A percentile compares a stretch with the other conserved stretches of the same genome.
These are phyloP conservation scores for Cercospora sp. DNA, from an alignment of 2,329 filamentous ascomycete species.

Conservation along the genomic window DNA sequence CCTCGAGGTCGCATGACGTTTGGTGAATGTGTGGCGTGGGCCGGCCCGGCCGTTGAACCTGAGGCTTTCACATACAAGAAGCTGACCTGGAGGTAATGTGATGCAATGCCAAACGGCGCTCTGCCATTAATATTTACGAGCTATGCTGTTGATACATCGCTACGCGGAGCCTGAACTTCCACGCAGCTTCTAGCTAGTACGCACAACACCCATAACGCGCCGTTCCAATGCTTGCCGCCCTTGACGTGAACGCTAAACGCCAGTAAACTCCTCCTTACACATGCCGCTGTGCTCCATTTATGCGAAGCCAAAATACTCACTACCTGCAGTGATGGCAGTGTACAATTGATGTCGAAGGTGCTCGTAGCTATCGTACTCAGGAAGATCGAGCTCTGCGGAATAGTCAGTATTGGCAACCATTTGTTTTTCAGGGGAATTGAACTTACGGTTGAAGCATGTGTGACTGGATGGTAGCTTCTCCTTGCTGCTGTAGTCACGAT, in stretches of 20 bases:
- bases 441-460: constrained; percentile 99
- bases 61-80: background rate
- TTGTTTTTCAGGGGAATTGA: background rate
- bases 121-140: constrained; percentile 17
- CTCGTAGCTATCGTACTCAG: constrained; percentile 97
- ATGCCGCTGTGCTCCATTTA: constrained; percentile 48
- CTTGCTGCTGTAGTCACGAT: constrained; percentile 95
- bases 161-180: constrained; percentile 17
- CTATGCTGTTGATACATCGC: constrained; percentile 18
- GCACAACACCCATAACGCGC: constrained; percentile 1
- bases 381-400: constrained; percentile 83
- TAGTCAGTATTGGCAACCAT: constrained; percentile 41
- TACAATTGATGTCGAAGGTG: constrained; percentile 81
- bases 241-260: background rate
- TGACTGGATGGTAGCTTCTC: constrained; percentile 93
- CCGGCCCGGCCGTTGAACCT: background rate
- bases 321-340: constrained; percentile 96
- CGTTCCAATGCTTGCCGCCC: constrained; percentile 14
- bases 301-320: constrained; percentile 96
- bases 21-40: background rate
- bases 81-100: background rate
- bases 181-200: constrained; percentile 10
- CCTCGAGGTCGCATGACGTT: background rate
- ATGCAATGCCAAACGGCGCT: background rate
- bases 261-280: constrained; percentile 9